These are phyloP conservation scores for Dothidotthia symphoricarpi DNA, from an alignment of 2,329 filamentous ascomycete species.

Conservation along the genomic window DNA sequence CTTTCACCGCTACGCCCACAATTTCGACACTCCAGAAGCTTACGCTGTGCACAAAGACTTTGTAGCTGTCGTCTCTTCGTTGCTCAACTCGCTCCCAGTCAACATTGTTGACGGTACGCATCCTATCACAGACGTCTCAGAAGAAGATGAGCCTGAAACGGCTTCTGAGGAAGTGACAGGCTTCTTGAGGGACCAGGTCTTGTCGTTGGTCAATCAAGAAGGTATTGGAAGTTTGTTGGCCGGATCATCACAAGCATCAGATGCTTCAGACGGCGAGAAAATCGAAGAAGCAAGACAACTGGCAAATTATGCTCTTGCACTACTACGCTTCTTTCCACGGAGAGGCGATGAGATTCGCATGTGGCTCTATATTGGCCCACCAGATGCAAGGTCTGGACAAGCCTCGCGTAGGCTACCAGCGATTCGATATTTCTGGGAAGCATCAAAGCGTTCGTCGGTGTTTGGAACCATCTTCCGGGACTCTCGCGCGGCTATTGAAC, in stretches of 20 bases:
- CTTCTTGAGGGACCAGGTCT: constrained; percentile 64
- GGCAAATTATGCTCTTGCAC: constrained; percentile 80
- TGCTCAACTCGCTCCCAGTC: constrained; percentile 57
- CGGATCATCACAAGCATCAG: constrained; percentile 41
- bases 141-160: constrained; percentile 20
- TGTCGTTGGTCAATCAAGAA: constrained; percentile 70
- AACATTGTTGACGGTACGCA: constrained; percentile 54
- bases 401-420: constrained; percentile 55
- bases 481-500: constrained; percentile 56
- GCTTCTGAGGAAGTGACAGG: constrained; percentile 31
- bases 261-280: constrained; percentile 35
- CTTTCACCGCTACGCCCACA: constrained; percentile 53
- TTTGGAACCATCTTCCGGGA: constrained; percentile 59
- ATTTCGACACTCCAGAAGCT: constrained; percentile 38
- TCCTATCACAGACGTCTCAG: constrained; percentile 30
- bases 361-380: constrained; percentile 80
- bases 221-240: constrained; percentile 66
- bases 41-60: constrained; percentile 53
- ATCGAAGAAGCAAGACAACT: constrained; percentile 67
- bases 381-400: constrained; percentile 44
- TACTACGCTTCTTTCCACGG: constrained; percentile 80
- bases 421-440: constrained; percentile 82
- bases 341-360: constrained; percentile 87
- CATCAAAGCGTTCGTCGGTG: constrained; percentile 56
- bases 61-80: constrained; percentile 54